Conservation (phyloP, 2,329 filamentous ascomycete species). For the Coniosporium uncinatum region DNA sequence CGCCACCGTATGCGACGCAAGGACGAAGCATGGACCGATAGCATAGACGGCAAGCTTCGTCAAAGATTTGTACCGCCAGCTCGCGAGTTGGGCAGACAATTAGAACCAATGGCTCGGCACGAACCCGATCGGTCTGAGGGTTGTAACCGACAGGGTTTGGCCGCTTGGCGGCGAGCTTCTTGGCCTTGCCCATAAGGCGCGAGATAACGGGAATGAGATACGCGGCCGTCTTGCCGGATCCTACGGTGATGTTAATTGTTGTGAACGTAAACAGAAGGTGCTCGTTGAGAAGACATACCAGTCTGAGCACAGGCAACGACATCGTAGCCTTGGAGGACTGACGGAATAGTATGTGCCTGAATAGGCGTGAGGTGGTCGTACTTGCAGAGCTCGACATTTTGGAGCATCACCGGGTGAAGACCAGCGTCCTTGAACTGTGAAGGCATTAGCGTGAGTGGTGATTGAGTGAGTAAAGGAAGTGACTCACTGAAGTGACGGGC, state of each 20-base stretch:
- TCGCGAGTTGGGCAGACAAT: conserved; percentile 86
- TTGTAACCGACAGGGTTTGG: conserved; percentile 58
- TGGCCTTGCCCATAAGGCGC: conserved; percentile 92
- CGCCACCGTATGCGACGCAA: conserved; percentile 85
- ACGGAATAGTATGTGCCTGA: conserved; percentile 78
- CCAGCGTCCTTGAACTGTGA: conserved; percentile 66
- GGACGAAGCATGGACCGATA: conserved; percentile 95
- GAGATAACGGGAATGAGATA: conserved; percentile 88
- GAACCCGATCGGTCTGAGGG: conserved; percentile 43
- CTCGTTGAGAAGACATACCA: conserved; percentile 66
- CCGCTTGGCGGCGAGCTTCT: conserved; percentile 75
- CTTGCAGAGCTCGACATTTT: conserved; percentile 69
- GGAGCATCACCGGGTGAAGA: conserved; percentile 76
- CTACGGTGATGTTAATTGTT: no score
- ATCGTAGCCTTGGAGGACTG: conserved; percentile 72
- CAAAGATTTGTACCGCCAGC: conserved; percentile 90
- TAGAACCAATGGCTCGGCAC: conserved; percentile 83
- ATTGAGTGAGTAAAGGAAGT: conserved; percentile 7
- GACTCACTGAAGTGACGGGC: conserved; percentile 43
- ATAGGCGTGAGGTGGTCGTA: conserved; percentile 79
- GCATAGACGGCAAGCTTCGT: conserved; percentile 87
- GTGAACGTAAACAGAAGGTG: neutral
- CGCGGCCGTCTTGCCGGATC: conserved; percentile 93
- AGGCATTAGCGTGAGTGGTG: conserved; percentile 4
- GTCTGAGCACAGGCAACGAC: conserved; percentile 90